These are phyloP conservation scores for Claviceps humidiphila DNA, from an alignment of 2,329 filamentous ascomycete genomes.

Conservation along the genomic window DNA sequence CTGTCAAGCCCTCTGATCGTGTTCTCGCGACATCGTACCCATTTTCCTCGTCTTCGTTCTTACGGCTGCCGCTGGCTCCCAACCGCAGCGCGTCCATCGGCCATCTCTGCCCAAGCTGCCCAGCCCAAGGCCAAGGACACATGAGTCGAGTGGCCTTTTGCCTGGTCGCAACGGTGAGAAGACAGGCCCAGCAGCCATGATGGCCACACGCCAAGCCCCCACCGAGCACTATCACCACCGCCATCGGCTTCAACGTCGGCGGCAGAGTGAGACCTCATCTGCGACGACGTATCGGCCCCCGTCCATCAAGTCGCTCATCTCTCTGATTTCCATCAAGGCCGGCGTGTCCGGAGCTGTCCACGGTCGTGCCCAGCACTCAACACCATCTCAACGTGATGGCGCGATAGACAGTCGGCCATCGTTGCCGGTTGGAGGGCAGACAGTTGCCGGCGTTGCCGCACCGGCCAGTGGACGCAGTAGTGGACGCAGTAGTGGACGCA, in stretches of 20 bases:
- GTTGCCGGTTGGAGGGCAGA: neutral
- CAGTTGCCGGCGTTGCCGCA: neutral
- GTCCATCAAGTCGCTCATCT: neutral
- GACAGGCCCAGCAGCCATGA: neutral
- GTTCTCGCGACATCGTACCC: no score
- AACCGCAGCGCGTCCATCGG: neutral
- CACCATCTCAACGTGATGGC: constrained; percentile 10
- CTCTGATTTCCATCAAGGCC: neutral
- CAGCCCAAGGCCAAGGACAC: neutral
- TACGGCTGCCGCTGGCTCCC: neutral
- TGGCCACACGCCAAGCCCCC: neutral
- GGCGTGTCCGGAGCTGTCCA: neutral
- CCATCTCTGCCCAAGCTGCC: neutral
- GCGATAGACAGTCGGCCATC: constrained; percentile 15
- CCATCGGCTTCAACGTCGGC: neutral
- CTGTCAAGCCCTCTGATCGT: no score
- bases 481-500: no score
- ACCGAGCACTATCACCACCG: neutral
- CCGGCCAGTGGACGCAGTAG: neutral
- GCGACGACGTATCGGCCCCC: neutral
- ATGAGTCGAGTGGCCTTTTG: neutral
- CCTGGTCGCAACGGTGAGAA: neutral
- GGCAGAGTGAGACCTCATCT: neutral
- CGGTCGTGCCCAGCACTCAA: neutral
- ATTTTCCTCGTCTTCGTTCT: neutral